Conservation (phyloP, 768 basidiomycete genomes). For the Suillus cothurnatus region DNA sequence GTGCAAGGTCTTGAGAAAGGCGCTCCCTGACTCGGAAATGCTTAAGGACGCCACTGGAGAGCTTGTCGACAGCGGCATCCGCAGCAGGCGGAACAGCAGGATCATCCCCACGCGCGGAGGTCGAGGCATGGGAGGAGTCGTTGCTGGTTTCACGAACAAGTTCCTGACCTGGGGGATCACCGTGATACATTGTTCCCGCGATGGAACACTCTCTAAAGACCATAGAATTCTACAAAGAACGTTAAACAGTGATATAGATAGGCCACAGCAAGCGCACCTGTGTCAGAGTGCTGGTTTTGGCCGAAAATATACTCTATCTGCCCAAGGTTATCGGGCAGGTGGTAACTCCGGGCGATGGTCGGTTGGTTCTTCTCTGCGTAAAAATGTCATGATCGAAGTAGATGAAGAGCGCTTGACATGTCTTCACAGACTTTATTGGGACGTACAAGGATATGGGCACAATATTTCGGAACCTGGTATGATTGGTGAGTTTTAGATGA, state of each 20-base stretch:
- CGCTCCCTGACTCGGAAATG: slow-evolving; percentile 68
- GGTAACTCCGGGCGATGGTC: slow-evolving; percentile 90
- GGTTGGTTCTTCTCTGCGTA: slow-evolving; percentile 76
- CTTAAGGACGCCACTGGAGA: slow-evolving; percentile 44
- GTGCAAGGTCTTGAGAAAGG: slow-evolving; percentile 65
- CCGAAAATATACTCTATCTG: slow-evolving; percentile 99
- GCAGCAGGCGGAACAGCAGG: slow-evolving; percentile 24
- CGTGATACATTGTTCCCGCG: slow-evolving; percentile 79
- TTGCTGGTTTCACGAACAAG: slow-evolving; percentile 19
- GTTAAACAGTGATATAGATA: neutral
- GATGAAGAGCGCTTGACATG: slow-evolving; percentile 90
- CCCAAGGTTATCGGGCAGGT: slow-evolving; percentile 94
- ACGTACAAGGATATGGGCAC: slow-evolving; percentile 98
- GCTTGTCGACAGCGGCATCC: slow-evolving; percentile 28
- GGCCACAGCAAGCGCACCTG: slow-evolving; percentile 49
- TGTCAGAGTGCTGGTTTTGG: slow-evolving; percentile 97
- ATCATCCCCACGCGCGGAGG: slow-evolving; percentile 23
- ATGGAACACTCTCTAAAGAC: slow-evolving; percentile 93
- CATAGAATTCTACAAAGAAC: slow-evolving; percentile 74
- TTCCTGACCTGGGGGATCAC: slow-evolving; percentile 45
- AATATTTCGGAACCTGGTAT: slow-evolving; percentile 85
- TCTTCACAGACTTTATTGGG: slow-evolving; percentile 93
- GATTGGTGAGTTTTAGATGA: slow-evolving; percentile 10
- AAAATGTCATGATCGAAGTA: slow-evolving; percentile 91
- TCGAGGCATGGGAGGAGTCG: slow-evolving; percentile 30